Evolutionary conservation across 257 asterid genomes (phyloP), one percentile per base, ranked within the genome.

Genomic region (Salvia rosmarinus): DNA sequence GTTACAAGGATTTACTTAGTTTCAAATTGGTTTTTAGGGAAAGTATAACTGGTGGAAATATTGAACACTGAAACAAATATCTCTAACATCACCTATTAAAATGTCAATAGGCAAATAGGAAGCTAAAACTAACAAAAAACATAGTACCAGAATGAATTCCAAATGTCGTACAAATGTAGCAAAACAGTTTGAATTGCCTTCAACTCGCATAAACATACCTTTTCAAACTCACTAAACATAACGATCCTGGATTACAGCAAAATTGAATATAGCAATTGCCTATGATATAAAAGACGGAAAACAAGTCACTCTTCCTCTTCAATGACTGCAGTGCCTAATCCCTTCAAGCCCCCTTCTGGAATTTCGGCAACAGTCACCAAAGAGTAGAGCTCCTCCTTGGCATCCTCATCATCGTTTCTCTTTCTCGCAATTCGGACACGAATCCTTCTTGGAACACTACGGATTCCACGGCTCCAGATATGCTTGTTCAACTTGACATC

Each of bases 351-450:
- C 30, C 30, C 30, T 3, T 25, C 30, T 3, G 30, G 30, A 25
- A 25, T 25, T 34, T 80, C 87, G 0, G 85, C 84, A 64, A 82
- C 89, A 13, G 89, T 82, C 17, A 85, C 87, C 82, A 85, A 74
- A 8, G 87, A 85, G 82, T 78, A 85, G 13, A 82, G 85, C 75
- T 85, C 87, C 82, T 85, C 87, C 14, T 85, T 80, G 4, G 90
- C 90, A 67, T 85, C 89, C 42, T 82, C 90, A 25, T 85, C 87
- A 1, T 85, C 90, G 10, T 80, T 85, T 61, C 90, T 80, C 82
- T 85, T 85, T 9, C 90, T 68, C 0, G 84, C 89, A 63, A 85
- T 75, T 23, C 85, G 85, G 1, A 79, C 83, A 6, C 89, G 80
- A 61, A 84, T 61, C 39, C 89, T 80, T 63, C 89, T 80, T 0